Percentiles rank a stretch among this genome's conserved stretches.
phyloP scores from a whole-genome alignment of 2,329 filamentous ascomycete genomes.

The Arthrobotrys musiformis region DNA sequence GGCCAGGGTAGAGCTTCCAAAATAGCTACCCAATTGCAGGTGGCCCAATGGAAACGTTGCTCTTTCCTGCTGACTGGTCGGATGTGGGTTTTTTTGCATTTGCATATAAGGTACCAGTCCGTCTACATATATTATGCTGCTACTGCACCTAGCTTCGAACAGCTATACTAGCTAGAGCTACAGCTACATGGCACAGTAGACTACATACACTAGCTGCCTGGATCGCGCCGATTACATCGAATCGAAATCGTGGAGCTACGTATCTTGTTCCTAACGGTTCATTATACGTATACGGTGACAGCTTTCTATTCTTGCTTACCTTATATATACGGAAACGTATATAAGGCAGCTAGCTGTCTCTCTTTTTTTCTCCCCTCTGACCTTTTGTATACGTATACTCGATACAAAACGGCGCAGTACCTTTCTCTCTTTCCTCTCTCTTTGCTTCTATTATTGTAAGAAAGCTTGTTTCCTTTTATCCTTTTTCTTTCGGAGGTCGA shows the following conservation, averaged over 20 bases:
- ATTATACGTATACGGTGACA: too few species aligned
- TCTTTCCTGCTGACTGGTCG: constrained; percentile 37
- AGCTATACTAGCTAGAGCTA: constrained; percentile 8
- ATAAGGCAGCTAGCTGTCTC: constrained; percentile 21
- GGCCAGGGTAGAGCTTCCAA: constrained; percentile 53
- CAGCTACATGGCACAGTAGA: too few species aligned
- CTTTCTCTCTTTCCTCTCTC: not conserved
- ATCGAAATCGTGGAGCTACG: constrained; percentile 35
- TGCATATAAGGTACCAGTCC: constrained; percentile 23
- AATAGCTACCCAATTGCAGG: constrained; percentile 54
- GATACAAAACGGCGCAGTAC: not conserved
- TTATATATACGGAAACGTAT: constrained; percentile 21
- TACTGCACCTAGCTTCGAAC: too few species aligned
- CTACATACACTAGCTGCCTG: not conserved
- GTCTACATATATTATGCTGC: not conserved
- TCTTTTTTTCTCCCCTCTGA: not conserved
- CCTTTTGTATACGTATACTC: not conserved
- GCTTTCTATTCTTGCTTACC: too few species aligned
- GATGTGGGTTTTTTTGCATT: constrained; percentile 40
- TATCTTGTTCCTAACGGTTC: constrained; percentile 47
- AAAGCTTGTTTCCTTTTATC: constrained; percentile 9
- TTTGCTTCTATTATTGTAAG: too few species aligned
- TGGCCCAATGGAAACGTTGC: constrained; percentile 53
- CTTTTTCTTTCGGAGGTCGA: not conserved
- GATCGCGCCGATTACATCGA: constrained; percentile 15